Evolutionary conservation across 164 flowering plant genomes (phyloP).

Genomic region (Kingdonia uniflora): DNA sequence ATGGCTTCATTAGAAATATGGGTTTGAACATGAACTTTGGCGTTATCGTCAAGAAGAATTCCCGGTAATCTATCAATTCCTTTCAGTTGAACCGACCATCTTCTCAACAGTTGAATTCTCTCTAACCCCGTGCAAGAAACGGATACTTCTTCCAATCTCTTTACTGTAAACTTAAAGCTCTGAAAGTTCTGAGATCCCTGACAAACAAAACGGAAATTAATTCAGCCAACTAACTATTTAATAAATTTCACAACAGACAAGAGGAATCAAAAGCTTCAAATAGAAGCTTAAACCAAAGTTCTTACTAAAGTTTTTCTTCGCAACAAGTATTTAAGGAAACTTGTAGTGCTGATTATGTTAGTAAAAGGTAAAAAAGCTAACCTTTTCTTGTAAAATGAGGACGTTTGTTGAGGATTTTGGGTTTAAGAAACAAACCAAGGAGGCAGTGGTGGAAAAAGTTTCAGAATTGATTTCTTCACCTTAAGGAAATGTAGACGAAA

Average conservation of each 20-base stretch:
- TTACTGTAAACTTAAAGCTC: slow-evolving; percentile 44
- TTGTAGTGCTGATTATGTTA: too few relatives aligned
- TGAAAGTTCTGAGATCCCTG: slow-evolving; percentile 44
- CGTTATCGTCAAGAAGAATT: slow-evolving; percentile 21
- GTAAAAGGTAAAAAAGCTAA: too few relatives aligned
- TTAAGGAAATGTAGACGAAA: too few relatives aligned
- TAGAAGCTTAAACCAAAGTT: too few relatives aligned
- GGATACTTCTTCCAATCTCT: slow-evolving; percentile 66
- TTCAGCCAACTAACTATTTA: neutral
- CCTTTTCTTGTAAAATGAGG: too few relatives aligned
- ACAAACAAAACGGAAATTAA: neutral
- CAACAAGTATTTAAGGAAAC: neutral
- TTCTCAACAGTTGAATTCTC: slow-evolving; percentile 66
- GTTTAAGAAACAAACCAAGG: too few relatives aligned
- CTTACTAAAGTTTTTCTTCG: too few relatives aligned
- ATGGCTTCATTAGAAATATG: slow-evolving; percentile 33
- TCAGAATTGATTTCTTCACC: too few relatives aligned
- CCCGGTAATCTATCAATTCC: slow-evolving; percentile 43
- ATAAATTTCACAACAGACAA: too few relatives aligned
- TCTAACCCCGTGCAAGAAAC: slow-evolving; percentile 72
- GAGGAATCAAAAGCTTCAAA: too few relatives aligned
- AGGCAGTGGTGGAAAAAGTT: too few relatives aligned
- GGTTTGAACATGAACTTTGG: slow-evolving; percentile 18
- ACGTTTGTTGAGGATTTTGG: too few relatives aligned
- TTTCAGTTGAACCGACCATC: slow-evolving; percentile 76